Evolutionary conservation across 2,329 filamentous ascomycete species (phyloP).

Genomic region (Amylocarpus encephaloides): DNA sequence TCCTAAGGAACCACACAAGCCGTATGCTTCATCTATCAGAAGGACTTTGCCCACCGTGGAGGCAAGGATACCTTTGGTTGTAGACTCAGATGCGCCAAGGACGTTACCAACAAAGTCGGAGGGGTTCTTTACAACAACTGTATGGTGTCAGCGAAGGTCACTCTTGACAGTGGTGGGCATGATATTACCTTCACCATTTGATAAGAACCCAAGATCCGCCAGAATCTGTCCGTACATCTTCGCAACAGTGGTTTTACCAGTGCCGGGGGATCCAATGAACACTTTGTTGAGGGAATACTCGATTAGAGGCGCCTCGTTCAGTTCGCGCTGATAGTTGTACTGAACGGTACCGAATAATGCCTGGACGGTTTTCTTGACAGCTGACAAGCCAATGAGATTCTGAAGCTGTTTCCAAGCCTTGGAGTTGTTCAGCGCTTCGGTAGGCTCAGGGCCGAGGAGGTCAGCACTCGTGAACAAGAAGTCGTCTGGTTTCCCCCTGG

Average conservation of each 20-base stretch:
- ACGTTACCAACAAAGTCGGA: constrained; percentile 62
- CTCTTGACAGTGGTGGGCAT: too few species aligned
- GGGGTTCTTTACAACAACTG: constrained; percentile 67
- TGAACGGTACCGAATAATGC: constrained; percentile 54
- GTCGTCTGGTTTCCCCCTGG: constrained; percentile 42
- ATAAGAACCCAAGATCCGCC: constrained; percentile 59
- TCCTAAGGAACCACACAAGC: constrained; percentile 50
- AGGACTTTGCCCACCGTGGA: constrained; percentile 65
- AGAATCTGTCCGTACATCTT: constrained; percentile 66
- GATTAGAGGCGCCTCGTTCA: constrained; percentile 52
- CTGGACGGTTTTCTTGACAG: constrained; percentile 57
- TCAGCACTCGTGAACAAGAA: constrained; percentile 59
- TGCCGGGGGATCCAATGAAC: constrained; percentile 67
- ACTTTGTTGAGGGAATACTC: constrained; percentile 60
- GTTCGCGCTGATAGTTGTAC: constrained; percentile 60
- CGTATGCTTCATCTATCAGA: constrained; percentile 76
- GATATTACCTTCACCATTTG: constrained; percentile 61
- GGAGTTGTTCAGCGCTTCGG: constrained; percentile 43
- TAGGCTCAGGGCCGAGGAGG: constrained; percentile 63
- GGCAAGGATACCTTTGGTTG: constrained; percentile 66
- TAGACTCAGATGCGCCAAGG: constrained; percentile 61
- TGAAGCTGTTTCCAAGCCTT: constrained; percentile 53
- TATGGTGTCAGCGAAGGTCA: too few species aligned
- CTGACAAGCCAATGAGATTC: constrained; percentile 48
- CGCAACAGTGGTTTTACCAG: constrained; percentile 70